Conservation (phyloP, 169 alveolate genomes). For the Plasmodium gonderi region DNA sequence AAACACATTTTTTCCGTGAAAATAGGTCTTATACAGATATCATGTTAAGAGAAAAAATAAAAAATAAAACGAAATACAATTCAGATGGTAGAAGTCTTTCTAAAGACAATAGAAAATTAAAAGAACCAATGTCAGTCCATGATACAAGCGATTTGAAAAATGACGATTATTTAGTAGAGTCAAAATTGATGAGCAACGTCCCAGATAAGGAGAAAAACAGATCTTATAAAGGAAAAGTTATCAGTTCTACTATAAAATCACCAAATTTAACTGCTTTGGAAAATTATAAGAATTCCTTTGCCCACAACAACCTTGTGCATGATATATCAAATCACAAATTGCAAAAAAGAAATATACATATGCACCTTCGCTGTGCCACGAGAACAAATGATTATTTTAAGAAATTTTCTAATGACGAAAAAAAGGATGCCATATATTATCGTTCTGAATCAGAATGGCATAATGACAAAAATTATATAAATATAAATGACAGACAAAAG, state of each 20-base stretch:
- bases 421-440: not conserved
- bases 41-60: not conserved
- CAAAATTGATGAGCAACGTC: not conserved
- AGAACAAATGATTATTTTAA: not conserved
- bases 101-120: not conserved
- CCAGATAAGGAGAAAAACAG: not conserved
- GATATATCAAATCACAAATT: not conserved
- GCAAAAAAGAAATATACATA: not conserved
- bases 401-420: not conserved
- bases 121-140: not conserved
- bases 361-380: not conserved
- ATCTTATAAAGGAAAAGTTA: not conserved
- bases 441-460: not conserved
- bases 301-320: not conserved
- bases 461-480: not conserved
- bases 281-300: not conserved
- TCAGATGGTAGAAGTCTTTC: not conserved
- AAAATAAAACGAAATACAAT: not conserved
- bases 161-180: not conserved
- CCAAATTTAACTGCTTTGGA: not conserved
- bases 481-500: not conserved
- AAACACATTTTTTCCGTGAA: not conserved
- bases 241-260: not conserved
- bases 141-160: not conserved
- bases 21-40: conserved; percentile 4